These are phyloP conservation scores for Podospora pseudoanserina DNA, from an alignment of 495 filamentous ascomycete species.

Conservation along the genomic window DNA sequence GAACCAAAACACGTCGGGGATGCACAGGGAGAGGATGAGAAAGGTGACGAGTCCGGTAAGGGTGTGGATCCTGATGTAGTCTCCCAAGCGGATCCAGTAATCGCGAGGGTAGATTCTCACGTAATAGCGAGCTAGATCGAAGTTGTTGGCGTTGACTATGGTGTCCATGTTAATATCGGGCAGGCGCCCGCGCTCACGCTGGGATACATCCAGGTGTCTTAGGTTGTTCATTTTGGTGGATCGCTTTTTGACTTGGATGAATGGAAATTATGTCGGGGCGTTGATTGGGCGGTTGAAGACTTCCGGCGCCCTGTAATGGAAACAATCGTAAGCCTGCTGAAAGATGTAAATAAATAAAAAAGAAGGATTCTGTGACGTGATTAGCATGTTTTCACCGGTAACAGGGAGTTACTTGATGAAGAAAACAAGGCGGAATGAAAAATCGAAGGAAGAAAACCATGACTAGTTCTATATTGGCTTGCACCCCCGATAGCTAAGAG, in stretches of 20 bases:
- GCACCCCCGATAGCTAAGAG: neutral
- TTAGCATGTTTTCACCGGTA: neutral
- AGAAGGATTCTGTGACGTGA: neutral
- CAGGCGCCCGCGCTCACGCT: neutral
- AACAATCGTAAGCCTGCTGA: neutral
- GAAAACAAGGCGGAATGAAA: neutral
- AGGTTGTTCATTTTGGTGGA: too few species aligned
- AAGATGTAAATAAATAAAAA: neutral
- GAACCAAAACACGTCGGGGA: neutral
- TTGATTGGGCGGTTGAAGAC: neutral
- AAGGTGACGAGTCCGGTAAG: neutral
- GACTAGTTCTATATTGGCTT: too few species aligned
- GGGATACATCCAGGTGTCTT: too few species aligned
- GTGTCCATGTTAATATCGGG: neutral
- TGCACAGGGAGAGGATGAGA: neutral
- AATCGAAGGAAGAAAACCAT: neutral
- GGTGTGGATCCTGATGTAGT: neutral
- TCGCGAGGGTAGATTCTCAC: neutral
- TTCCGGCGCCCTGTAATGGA: neutral
- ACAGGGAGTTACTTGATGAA: neutral
- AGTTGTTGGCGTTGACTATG: neutral
- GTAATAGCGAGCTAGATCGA: neutral
- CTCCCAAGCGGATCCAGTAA: too few species aligned
- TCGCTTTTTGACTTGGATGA: too few species aligned
- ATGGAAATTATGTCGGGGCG: too few species aligned